A percentile compares a stretch with the other conserved stretches of the same genome.
Evolutionary conservation across 1,284 basidiomycete species (phyloP).

Genomic region (Lentinus polychrous): DNA sequence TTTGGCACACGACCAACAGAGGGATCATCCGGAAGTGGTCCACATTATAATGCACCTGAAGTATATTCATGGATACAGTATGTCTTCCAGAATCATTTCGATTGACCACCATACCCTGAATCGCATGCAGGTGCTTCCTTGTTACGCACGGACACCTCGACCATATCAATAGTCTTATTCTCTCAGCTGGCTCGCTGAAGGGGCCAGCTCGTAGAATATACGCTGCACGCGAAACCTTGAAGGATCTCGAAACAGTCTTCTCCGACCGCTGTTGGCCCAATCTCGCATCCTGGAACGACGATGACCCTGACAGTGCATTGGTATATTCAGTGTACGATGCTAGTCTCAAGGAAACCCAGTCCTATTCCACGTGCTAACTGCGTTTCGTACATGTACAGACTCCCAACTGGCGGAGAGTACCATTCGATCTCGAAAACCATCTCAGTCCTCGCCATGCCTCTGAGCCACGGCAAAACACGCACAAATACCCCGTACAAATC

Average conservation of each 20-base stretch:
- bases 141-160: conserved; percentile 81
- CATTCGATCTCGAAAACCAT: conserved; percentile 43
- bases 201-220: conserved; percentile 60
- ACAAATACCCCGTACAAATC: conserved; percentile 50
- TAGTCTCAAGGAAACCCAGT: neutral
- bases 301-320: conserved; percentile 47
- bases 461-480: conserved; percentile 63
- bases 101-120: neutral
- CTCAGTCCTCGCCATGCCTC: conserved; percentile 57
- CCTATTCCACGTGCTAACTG: neutral
- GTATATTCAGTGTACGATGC: conserved; percentile 41
- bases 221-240: conserved; percentile 53
- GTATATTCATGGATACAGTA: conserved; percentile 57
- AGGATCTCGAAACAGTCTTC: conserved; percentile 70
- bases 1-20: conserved; percentile 31
- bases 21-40: neutral
- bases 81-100: conserved; percentile 11
- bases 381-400: conserved; percentile 15
- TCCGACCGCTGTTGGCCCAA: conserved; percentile 78
- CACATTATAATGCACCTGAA: conserved; percentile 35
- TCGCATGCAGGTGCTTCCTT: conserved; percentile 51
- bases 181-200: conserved; percentile 67
- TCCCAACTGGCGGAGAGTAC: conserved; percentile 40
- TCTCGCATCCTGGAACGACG: conserved; percentile 66
- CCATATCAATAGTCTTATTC: conserved; percentile 69